These are phyloP conservation scores for Seiridium cupressi DNA, from an alignment of 2,329 filamentous ascomycete genomes.

Conservation along the genomic window DNA sequence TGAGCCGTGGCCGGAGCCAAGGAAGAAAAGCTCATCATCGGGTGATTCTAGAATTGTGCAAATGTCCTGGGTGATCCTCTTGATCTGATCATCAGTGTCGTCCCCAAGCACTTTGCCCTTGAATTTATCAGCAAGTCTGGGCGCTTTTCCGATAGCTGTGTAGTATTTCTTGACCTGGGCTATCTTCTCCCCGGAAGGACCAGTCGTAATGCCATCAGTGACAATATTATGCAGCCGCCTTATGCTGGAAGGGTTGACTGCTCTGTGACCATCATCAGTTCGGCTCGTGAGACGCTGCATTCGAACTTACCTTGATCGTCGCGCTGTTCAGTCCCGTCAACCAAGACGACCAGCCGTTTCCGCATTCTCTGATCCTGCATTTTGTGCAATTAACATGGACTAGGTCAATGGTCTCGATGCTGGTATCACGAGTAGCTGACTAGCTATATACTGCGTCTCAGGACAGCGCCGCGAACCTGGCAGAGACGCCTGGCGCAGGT, in stretches of 20 bases:
- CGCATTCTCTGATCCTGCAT: background rate
- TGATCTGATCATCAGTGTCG: background rate
- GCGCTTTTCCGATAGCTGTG: background rate
- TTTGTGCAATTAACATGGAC: background rate
- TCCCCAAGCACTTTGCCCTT: background rate
- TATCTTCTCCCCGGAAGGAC: background rate
- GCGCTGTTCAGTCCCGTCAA: background rate
- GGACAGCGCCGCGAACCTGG: background rate
- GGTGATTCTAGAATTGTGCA: background rate
- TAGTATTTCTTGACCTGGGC: background rate
- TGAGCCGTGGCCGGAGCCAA: slow-evolving; percentile 37
- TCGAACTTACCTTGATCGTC: background rate
- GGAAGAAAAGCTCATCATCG: slow-evolving; percentile 37
- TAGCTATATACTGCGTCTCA: background rate
- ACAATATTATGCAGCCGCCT: background rate
- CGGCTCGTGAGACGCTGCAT: too few species aligned
- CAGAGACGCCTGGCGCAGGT: background rate
- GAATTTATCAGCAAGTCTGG: background rate
- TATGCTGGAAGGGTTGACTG: background rate
- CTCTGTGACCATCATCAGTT: background rate
- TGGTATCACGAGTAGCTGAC: background rate
- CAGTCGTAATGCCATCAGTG: background rate
- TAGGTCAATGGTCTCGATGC: background rate
- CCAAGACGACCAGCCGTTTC: background rate
- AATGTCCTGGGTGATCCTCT: background rate